Conservation (phyloP, 176 grass and related monocot genomes). For the Eleusine indica region DNA sequence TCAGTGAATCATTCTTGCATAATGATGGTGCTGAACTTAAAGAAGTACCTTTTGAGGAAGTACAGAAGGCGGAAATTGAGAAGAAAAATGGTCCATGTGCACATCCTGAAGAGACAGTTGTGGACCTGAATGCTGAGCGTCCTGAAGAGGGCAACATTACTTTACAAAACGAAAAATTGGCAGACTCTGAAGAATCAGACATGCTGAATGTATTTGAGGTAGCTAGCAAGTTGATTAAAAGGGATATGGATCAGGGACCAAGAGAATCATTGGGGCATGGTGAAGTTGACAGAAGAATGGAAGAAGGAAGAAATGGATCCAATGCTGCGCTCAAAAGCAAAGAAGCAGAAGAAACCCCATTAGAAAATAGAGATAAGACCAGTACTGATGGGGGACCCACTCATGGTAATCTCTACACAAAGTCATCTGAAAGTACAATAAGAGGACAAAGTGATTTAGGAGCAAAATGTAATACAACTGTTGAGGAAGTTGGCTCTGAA, state of each 20-base stretch:
- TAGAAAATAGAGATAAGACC: conserved; percentile 39
- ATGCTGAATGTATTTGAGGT: conserved; percentile 43
- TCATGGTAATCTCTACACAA: conserved; percentile 22
- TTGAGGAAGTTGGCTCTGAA: conserved; percentile 17
- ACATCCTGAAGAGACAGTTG: conserved; percentile 29
- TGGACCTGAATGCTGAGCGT: conserved; percentile 38
- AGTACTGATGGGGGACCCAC: conserved; percentile 27
- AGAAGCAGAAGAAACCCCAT: conserved; percentile 29
- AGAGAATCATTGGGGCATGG: conserved; percentile 24
- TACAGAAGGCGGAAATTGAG: conserved; percentile 25
- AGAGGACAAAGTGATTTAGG: conserved; percentile 25
- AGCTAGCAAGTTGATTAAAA: conserved; percentile 49
- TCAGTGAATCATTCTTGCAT: conserved; percentile 29
- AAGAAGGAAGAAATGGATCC: conserved; percentile 7
- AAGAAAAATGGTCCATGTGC: conserved; percentile 21
- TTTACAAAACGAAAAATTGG: conserved; percentile 26
- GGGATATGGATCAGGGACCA: conserved; percentile 46
- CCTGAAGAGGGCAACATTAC: conserved; percentile 26
- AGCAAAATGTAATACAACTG: conserved; percentile 19
- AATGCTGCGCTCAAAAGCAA: conserved; percentile 21
- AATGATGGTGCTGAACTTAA: conserved; percentile 29
- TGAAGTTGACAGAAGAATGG: conserved; percentile 26
- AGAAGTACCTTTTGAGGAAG: conserved; percentile 34
- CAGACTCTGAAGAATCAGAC: conserved; percentile 38
- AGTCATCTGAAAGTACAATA: conserved; percentile 21